These are phyloP conservation scores for Suzukiozyma palmioleophila DNA, from an alignment of 1,139 yeast genomes.

Conservation along the genomic window DNA sequence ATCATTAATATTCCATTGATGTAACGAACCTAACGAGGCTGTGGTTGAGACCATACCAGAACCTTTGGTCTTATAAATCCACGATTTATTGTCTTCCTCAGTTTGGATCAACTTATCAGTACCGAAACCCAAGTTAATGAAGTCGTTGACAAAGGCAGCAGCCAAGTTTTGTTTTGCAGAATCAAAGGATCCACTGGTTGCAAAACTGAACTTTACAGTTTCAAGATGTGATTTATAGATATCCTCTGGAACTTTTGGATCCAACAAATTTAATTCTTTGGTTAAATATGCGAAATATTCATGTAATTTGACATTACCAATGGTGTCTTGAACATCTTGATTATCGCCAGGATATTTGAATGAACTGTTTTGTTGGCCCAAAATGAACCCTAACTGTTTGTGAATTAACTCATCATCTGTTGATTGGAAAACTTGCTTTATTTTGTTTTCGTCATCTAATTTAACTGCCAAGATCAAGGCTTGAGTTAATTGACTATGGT, in stretches of 20 bases:
- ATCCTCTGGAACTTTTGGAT: conserved; percentile 94
- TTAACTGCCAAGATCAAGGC: conserved; percentile 88
- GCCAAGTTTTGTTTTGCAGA: conserved; percentile 96
- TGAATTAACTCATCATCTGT: conserved; percentile 71
- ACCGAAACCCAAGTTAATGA: conserved; percentile 87
- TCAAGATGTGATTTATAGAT: conserved; percentile 89
- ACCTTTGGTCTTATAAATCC: conserved; percentile 93
- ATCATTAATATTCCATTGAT: conserved; percentile 87
- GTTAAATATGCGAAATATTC: conserved; percentile 78
- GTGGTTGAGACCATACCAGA: conserved; percentile 92
- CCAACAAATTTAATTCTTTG: conserved; percentile 81
- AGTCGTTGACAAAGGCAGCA: conserved; percentile 89
- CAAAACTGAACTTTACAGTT: conserved; percentile 52
- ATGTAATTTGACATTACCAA: conserved; percentile 73
- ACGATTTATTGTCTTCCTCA: conserved; percentile 65
- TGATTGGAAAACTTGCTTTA: conserved; percentile 71
- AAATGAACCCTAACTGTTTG: conserved; percentile 85
- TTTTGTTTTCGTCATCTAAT: conserved; percentile 75
- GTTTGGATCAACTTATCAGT: conserved; percentile 77
- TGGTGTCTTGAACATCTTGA: conserved; percentile 79
- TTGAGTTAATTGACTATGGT: conserved; percentile 79
- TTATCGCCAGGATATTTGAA: conserved; percentile 60
- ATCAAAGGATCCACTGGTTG: conserved; percentile 68
- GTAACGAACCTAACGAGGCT: conserved; percentile 85
- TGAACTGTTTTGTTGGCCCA: conserved; percentile 84